Base-by-base conservation (phyloP, 2,329 filamentous ascomycete species). In the Coniella lustricola region DNA sequence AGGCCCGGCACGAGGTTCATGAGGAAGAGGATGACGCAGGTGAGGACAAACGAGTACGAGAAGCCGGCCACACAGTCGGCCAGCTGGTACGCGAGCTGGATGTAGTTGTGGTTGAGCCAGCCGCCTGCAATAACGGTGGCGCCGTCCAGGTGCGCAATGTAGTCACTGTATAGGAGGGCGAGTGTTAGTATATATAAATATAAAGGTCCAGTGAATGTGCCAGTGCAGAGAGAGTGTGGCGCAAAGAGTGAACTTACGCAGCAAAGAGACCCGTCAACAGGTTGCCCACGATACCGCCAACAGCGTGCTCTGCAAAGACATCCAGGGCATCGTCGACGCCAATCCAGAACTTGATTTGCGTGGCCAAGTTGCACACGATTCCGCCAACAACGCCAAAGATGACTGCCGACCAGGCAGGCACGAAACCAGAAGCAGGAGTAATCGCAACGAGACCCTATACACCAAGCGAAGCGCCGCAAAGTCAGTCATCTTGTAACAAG, bases 311-410 rank as follows among this genome's bases (percentile, higher is more conserved):
- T 57, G 89, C 89, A 68, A 95, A 93, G 60, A 95, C 83, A 71
- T 95, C 89, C 67, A 95, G 86, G 5, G 86, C 84, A 63, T 95
- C 89, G 59, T 95, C 89, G 48, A 94, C 82, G 54, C 82, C 82
- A 61, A 94, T 74, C 42, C 76, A 46, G 59, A 79, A 84, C 82
- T 76, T 83, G 76, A 88, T 77, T 76, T 95, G 94, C 62, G 89
- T 95, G 52, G 82, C 79, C 69, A 91, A 89, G 69, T 95, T 95
- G 76, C 82, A 86, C 51, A 82, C 75, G 46, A 87, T 70, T 48
- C 78, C 86, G 44, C 73, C 78, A 3, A 74, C 67, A 17, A 82
- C 62, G 47, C 79, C 79, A 50, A 79, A 80, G 57, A 81, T 69
- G 49, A 82, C 69, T 7, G 78, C 70, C 1, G 71, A 73, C 72